Base-by-base conservation (phyloP, 1,139 yeast genomes). In the Kodamaea suecica region DNA sequence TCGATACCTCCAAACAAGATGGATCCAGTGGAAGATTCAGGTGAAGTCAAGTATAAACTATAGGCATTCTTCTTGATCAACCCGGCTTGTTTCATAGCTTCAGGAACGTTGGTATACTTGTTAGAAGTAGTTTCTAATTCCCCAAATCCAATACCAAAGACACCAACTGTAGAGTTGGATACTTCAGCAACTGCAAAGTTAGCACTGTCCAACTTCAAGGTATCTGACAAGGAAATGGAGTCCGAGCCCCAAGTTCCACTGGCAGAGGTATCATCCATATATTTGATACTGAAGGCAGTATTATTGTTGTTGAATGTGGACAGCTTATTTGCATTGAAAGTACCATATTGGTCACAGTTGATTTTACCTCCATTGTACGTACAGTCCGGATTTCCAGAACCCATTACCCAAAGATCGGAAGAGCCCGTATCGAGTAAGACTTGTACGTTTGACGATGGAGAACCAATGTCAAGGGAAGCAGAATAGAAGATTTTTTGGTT, bases 361-460 rank as follows among this genome's bases (percentile, higher is more conserved):
- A 50, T 41, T 1, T 30, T 26, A 3, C 54, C 53, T n/a, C 56
- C 58, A 31, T 54, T 45, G 13, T 41, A 30, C 3, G 23, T 9
- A 41, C 66, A 59, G 8, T 57, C 43, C 6, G 58, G 51, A 35
- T 55, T 55, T 13, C 40, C 45, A 6, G 42, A 27, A 3, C 57
- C 49, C 42, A 49, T 46, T 29, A 80, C 73, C 87, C 87, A 81
- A 43, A 80, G 59, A 53, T 81, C 88, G 5, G 84, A 68, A 3
- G 85, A 78, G 0, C 87, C 87, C 4, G 87, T 79, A 50, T 81
- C 88, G 29, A 82, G 55, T 40, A 78, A 58, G 3, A 79, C 78
- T 5, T 62, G 61, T 20, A 81, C 69, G 7, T 63, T 53, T 45
- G 77, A 79, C 0, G 63, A 52, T 5, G 78, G 70, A 1, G 84